Percentiles rank a stretch among this genome's conserved stretches.
These are phyloP conservation scores for Nakataea oryzae DNA, from an alignment of 2,329 filamentous ascomycete genomes.

Conservation along the genomic window DNA sequence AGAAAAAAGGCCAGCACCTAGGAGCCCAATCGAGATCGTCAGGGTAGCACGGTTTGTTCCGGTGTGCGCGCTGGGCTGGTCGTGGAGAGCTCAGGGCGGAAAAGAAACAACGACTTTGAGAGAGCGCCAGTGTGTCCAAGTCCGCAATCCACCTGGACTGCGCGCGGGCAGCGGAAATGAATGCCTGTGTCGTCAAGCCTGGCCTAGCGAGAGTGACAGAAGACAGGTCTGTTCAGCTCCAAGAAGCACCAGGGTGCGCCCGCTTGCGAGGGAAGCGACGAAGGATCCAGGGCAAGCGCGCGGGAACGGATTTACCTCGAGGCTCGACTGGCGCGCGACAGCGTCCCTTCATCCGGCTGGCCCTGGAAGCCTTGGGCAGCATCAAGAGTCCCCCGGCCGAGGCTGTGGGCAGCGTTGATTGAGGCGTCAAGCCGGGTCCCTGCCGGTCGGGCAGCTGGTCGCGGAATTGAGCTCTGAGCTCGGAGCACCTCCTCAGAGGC, in stretches of 20 bases:
- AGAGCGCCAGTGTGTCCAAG: not conserved
- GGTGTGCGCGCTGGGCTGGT: not conserved
- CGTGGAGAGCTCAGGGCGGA: not conserved
- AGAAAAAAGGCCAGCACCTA: not conserved
- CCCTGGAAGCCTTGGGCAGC: not conserved
- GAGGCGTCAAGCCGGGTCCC: not conserved
- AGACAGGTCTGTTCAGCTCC: not conserved
- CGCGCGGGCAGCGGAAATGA: not conserved
- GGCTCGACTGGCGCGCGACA: not conserved
- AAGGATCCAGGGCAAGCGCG: not conserved
- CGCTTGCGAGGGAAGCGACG: not conserved
- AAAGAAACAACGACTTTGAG: not conserved
- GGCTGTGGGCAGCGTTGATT: not conserved
- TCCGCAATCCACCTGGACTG: not conserved
- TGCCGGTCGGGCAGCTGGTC: not conserved
- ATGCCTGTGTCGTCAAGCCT: not conserved
- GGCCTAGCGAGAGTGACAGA: not conserved
- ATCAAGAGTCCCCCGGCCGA: not conserved
- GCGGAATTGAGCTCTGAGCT: not conserved
- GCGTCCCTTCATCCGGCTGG: not conserved
- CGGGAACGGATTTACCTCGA: not conserved
- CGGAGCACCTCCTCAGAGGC: too few species aligned
- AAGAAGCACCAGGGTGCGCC: not conserved
- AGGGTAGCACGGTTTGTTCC: not conserved
- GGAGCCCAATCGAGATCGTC: not conserved